Percentiles rank a stretch among this genome's conserved stretches.
These are phyloP conservation scores for Solanum stenotomum DNA, from an alignment of 257 asterid species.

Conservation along the genomic window DNA sequence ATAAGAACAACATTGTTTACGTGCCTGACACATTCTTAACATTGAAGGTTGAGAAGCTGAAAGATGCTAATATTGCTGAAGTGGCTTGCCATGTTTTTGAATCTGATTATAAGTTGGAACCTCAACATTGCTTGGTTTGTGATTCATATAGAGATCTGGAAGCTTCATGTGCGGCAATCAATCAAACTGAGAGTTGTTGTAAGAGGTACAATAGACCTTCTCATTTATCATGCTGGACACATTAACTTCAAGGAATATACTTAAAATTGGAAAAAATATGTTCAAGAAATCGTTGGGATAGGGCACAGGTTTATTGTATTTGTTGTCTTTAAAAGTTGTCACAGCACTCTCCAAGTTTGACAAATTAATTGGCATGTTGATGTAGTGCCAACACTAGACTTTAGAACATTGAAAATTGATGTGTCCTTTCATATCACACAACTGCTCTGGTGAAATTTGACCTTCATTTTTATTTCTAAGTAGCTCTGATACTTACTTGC, in stretches of 20 bases:
- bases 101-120: constrained; percentile 24
- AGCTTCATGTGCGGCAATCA: constrained; percentile 32
- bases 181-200: constrained; percentile 34
- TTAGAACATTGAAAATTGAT: not conserved
- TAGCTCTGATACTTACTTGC: not conserved
- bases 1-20: not conserved
- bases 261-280: not conserved
- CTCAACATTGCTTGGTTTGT: constrained; percentile 61
- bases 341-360: not conserved
- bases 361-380: not conserved
- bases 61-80: constrained; percentile 18
- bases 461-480: not conserved
- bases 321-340: not conserved
- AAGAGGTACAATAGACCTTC: constrained; percentile 35
- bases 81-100: constrained; percentile 33
- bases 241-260: not conserved
- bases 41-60: constrained; percentile 26
- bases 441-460: not conserved
- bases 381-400: not conserved
- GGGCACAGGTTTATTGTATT: not conserved
- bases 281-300: not conserved
- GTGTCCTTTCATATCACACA: not conserved
- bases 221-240: not conserved
- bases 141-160: constrained; percentile 47
- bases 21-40: not conserved